Base-by-base conservation (phyloP, 768 basidiomycete species). In the Agaricus subrufescens region DNA sequence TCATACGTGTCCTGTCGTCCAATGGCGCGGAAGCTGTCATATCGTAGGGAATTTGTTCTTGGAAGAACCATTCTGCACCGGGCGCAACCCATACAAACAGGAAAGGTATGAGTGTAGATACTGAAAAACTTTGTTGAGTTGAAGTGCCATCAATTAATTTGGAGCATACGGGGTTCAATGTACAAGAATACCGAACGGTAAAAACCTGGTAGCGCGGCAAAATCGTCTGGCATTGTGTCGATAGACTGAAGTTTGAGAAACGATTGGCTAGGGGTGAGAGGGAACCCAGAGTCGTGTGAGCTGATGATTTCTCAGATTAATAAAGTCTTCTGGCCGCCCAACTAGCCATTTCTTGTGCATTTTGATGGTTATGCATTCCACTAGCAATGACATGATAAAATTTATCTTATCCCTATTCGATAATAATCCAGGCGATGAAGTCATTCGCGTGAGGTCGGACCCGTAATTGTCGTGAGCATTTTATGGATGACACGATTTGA, bases 1-100 rank as follows among this genome's bases (percentile, higher is more conserved):
- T 80, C 79, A 87, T 86, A 14, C 69, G 72, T 5, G 81, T 78
- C 37, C 83, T 74, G 38, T 74, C 65, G 46, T 86, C 81, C 48
- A 82, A 63, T 5, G 66, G 60, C 7, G 56, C 53, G 27, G 69
- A 61, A 4, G 66, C 55, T 37, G 73, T 69, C 0, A 66, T 56
- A n/a, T 62, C 54, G 7, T 71, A 72, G 1, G 86, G 87, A 44
- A 87, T 77, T 52, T 89, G 80, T 59, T 85, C 75, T 62, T 81
- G 74, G 63, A 85, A 80, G 61, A 87, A 89, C 84, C 87, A 87
- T 14, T 72, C 69, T 25, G 85, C 73, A 12, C 87, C 86, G 7
- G 85, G 84, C 56, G 71, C 77, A 45, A 77, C 61, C 79, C 82
- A 84, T 26, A 78, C 75, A 49, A 68, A 69, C 39, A 76, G 47